These are phyloP conservation scores for Yamadazyma sp. DNA, from an alignment of 805 yeast genomes.

Conservation along the genomic window DNA sequence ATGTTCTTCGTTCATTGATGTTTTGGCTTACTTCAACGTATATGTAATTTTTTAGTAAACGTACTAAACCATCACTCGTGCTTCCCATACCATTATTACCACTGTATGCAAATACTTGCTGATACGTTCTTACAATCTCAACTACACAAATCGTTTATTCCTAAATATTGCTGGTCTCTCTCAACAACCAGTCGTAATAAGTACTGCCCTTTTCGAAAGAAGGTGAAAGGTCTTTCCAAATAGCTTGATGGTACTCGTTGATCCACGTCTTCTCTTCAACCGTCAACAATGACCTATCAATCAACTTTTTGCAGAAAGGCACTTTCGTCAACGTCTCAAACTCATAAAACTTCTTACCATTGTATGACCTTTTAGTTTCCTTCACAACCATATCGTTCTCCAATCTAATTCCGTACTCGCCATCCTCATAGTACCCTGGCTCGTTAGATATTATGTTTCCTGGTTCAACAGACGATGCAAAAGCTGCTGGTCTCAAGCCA, in stretches of 20 bases:
- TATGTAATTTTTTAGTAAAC: no score
- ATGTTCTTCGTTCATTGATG: no score
- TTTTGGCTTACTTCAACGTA: no score
- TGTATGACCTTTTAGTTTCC: slow-evolving; percentile 43
- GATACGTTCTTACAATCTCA: no score
- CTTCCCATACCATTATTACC: no score
- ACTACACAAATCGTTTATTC: no score
- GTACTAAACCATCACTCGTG: no score
- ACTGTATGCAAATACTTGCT: no score
- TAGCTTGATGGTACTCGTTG: slow-evolving; percentile 59
- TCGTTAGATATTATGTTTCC: slow-evolving; percentile 61
- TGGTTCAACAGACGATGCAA: slow-evolving; percentile 42
- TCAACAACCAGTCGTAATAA: slow-evolving; percentile 50
- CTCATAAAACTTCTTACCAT: slow-evolving; percentile 56
- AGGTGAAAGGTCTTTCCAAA: slow-evolving; percentile 50
- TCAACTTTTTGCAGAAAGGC: slow-evolving; percentile 76
- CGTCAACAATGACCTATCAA: slow-evolving; percentile 57
- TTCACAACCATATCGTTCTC: slow-evolving; percentile 51
- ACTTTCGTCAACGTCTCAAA: slow-evolving; percentile 85
- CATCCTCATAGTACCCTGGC: slow-evolving; percentile 63
- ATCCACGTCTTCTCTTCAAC: slow-evolving; percentile 66
- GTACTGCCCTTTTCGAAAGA: slow-evolving; percentile 37
- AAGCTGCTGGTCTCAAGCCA: slow-evolving; percentile 53
- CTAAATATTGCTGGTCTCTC: slow-evolving; percentile 29
- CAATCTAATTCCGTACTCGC: slow-evolving; percentile 59